A percentile compares a stretch with the other conserved stretches of the same genome.
Conservation (phyloP, 768 basidiomycete genomes). For the Lactarius pseudohatsudake region DNA sequence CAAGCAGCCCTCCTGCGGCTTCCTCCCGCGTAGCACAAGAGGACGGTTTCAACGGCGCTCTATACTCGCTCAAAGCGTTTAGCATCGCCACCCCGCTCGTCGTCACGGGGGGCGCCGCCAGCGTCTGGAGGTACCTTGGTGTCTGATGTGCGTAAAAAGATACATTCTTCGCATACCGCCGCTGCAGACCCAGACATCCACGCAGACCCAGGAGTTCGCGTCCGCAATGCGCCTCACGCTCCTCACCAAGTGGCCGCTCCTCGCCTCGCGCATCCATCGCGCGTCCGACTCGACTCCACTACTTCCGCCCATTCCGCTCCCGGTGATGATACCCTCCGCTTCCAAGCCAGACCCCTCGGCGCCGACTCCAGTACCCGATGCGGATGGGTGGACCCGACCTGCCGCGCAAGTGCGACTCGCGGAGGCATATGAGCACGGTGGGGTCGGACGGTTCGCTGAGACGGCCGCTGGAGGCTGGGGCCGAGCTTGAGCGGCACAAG, state of each 20-base stretch:
- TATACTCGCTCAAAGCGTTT: constrained; percentile 64
- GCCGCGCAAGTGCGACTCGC: constrained; percentile 54
- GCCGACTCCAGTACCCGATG: not conserved
- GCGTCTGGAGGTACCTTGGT: constrained; percentile 50
- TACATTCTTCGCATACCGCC: constrained; percentile 12
- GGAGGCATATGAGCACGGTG: constrained; percentile 58
- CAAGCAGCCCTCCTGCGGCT: not conserved
- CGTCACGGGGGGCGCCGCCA: constrained; percentile 43
- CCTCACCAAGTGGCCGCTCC: constrained; percentile 46
- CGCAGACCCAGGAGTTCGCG: constrained; percentile 60
- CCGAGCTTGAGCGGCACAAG: constrained; percentile 46
- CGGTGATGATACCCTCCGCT: not conserved
- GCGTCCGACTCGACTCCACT: constrained; percentile 37
- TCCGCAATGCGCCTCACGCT: constrained; percentile 53
- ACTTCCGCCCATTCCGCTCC: constrained; percentile 4
- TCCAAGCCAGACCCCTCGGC: too few relatives aligned
- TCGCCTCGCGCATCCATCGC: constrained; percentile 55
- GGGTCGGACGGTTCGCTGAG: constrained; percentile 55
- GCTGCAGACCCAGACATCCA: constrained; percentile 1
- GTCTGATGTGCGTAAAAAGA: constrained; percentile 50
- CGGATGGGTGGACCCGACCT: constrained; percentile 48
- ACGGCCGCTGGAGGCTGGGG: constrained; percentile 55
- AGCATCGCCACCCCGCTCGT: constrained; percentile 64
- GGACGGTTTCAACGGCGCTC: constrained; percentile 48
- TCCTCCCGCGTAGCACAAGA: constrained; percentile 8